Percentiles rank a stretch among this genome's conserved stretches.
These are phyloP conservation scores for Aureobasidium sp. DNA, from an alignment of 2,329 filamentous ascomycete genomes.

Conservation along the genomic window DNA sequence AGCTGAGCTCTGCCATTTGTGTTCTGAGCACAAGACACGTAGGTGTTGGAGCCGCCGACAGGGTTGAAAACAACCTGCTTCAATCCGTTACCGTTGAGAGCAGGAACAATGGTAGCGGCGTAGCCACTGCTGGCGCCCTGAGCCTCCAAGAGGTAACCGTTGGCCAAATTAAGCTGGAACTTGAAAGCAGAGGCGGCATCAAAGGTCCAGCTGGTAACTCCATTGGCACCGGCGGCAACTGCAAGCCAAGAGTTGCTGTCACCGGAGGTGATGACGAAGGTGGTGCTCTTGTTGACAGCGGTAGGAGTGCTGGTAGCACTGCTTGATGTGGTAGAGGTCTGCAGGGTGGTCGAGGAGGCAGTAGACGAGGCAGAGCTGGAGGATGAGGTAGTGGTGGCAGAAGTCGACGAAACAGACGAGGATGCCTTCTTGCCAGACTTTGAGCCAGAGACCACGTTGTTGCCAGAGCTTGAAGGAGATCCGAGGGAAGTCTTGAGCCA, in stretches of 20 bases:
- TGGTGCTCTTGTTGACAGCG: neutral
- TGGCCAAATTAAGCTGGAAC: too few species aligned
- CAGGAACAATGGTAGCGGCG: neutral
- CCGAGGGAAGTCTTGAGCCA: conserved; percentile 17
- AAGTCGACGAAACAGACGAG: neutral
- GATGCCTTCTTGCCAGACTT: neutral
- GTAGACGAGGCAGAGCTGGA: too few species aligned
- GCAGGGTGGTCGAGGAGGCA: too few species aligned
- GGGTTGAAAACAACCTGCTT: neutral
- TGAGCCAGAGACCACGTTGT: conserved; percentile 14
- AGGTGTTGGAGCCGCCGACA: neutral
- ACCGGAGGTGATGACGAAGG: neutral
- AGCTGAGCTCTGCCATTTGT: neutral
- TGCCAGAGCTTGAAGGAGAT: conserved; percentile 1
- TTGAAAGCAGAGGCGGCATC: too few species aligned
- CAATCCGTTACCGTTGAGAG: neutral
- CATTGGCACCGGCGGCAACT: neutral
- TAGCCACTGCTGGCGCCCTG: too few species aligned
- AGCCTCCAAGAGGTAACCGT: too few species aligned
- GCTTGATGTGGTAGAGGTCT: too few species aligned
- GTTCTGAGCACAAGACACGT: neutral
- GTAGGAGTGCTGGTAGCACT: neutral
- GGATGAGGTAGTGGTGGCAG: conserved; percentile 16
- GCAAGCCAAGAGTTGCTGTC: neutral
- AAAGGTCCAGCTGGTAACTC: neutral